A percentile compares a stretch with the other conserved stretches of the same genome.
Evolutionary conservation across 2,329 filamentous ascomycete genomes (phyloP).

Genomic region (Diaporthe citri): DNA sequence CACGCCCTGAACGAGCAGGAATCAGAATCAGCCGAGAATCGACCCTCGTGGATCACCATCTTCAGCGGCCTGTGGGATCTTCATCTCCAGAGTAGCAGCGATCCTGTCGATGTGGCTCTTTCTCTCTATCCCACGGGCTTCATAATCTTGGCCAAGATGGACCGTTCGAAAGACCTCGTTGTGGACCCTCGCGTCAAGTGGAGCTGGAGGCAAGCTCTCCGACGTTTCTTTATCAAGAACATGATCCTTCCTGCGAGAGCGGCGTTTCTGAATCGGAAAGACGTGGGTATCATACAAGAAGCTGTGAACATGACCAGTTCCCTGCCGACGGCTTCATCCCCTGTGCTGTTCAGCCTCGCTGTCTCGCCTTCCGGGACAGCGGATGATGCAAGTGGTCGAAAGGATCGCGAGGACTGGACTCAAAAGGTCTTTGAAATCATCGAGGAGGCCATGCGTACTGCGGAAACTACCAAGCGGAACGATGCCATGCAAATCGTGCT

Average conservation of each 20-base stretch:
- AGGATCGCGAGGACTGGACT: conserved; percentile 56
- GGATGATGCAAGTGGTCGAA: conserved; percentile 54
- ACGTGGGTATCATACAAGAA: conserved; percentile 55
- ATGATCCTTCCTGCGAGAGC: conserved; percentile 65
- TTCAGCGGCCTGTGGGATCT: conserved; percentile 65
- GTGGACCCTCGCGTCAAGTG: conserved; percentile 46
- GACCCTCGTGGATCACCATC: conserved; percentile 62
- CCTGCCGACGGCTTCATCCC: conserved; percentile 53
- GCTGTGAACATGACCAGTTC: conserved; percentile 55
- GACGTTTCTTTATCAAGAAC: conserved; percentile 62
- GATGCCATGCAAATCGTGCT: conserved; percentile 49
- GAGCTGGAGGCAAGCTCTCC: conserved; percentile 61
- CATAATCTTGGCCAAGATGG: conserved; percentile 57
- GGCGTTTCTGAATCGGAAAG: conserved; percentile 58
- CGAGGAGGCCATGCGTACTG: conserved; percentile 45
- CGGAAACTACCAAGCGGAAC: conserved; percentile 42
- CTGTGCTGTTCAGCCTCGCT: conserved; percentile 60
- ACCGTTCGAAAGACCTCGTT: conserved; percentile 43
- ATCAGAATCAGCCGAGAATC: conserved; percentile 51
- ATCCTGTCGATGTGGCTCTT: conserved; percentile 62
- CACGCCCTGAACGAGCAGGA: conserved; percentile 51
- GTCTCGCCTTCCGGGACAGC: conserved; percentile 47
- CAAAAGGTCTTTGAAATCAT: conserved; percentile 52
- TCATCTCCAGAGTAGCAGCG: conserved; percentile 62
- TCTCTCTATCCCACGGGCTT: conserved; percentile 57